Percentiles rank a stretch among this genome's conserved stretches.
phyloP scores from a whole-genome alignment of 129 eudicot species.

The Flaveria bidentis region DNA sequence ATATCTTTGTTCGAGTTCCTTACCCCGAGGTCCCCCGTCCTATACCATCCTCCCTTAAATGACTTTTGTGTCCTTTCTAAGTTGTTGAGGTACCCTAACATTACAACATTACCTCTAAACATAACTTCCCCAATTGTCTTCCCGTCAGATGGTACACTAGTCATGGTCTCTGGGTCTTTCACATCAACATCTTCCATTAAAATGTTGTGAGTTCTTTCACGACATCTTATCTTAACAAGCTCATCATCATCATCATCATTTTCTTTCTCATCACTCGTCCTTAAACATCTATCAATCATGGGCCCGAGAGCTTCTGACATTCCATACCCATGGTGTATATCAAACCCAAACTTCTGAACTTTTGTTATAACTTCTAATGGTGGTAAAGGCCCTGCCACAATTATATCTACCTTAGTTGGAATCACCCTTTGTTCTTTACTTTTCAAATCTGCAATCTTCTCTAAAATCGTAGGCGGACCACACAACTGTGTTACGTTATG shows the following conservation, averaged over 20 bases:
- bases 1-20: slow-evolving; percentile 46
- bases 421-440: not conserved
- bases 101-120: slow-evolving; percentile 60
- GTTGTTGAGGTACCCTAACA: slow-evolving; percentile 64
- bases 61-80: slow-evolving; percentile 34
- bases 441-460: slow-evolving; percentile 36
- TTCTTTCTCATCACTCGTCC: not conserved
- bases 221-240: slow-evolving; percentile 12
- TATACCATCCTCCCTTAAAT: slow-evolving; percentile 63
- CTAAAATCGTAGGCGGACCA: slow-evolving; percentile 59
- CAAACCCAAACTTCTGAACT: slow-evolving; percentile 46
- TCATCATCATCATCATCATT: not conserved
- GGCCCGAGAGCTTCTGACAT: slow-evolving; percentile 74
- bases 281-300: slow-evolving; percentile 23
- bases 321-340: slow-evolving; percentile 52
- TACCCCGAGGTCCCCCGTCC: slow-evolving; percentile 60
- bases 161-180: slow-evolving; percentile 48
- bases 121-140: slow-evolving; percentile 60
- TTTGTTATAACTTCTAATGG: slow-evolving; percentile 21
- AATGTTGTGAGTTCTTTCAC: slow-evolving; percentile 42
- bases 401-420: slow-evolving; percentile 39
- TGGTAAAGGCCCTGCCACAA: slow-evolving; percentile 63
- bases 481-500: slow-evolving; percentile 64
- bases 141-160: slow-evolving; percentile 60
- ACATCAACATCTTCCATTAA: slow-evolving; percentile 66